These are phyloP conservation scores for Termitomyces sp. DNA, from an alignment of 768 basidiomycete genomes.

Conservation along the genomic window DNA sequence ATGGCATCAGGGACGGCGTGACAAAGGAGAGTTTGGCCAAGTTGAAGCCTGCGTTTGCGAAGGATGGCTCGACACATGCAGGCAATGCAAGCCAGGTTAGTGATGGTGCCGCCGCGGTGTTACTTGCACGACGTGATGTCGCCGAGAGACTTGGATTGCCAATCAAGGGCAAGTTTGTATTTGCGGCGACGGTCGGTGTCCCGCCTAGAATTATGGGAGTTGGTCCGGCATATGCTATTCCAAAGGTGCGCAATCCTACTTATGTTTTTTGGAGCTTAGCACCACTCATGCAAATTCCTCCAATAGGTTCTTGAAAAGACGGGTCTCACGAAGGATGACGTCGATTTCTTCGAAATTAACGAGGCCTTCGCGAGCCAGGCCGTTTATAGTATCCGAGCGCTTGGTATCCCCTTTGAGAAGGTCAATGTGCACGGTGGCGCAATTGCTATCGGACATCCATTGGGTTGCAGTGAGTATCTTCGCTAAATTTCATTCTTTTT, in stretches of 20 bases:
- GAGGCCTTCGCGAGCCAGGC: conserved; percentile 88
- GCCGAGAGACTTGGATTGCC: background rate
- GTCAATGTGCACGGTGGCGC: conserved; percentile 88
- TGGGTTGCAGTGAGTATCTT: conserved; percentile 66
- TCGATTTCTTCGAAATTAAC: conserved; percentile 92
- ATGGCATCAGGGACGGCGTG: conserved; percentile 83
- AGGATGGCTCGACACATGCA: conserved; percentile 54
- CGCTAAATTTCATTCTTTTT: too few species aligned
- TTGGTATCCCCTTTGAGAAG: conserved; percentile 70
- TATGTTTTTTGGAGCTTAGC: too few species aligned
- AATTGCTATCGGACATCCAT: conserved; percentile 86
- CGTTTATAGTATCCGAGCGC: conserved; percentile 61
- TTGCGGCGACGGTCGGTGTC: background rate
- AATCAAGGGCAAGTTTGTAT: background rate
- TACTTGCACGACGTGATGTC: background rate
- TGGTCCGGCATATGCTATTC: background rate
- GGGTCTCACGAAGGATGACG: conserved; percentile 61
- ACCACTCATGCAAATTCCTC: too few species aligned
- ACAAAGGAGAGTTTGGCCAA: conserved; percentile 74
- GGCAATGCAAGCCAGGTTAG: background rate
- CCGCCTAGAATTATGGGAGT: background rate
- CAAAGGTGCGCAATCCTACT: background rate
- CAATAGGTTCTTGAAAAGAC: conserved; percentile 48
- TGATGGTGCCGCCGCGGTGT: background rate
- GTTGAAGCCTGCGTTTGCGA: conserved; percentile 79